A percentile compares a stretch with the other conserved stretches of the same genome.
phyloP scores from a whole-genome alignment of 345 rosid species.

The Clarkia xantiana region DNA sequence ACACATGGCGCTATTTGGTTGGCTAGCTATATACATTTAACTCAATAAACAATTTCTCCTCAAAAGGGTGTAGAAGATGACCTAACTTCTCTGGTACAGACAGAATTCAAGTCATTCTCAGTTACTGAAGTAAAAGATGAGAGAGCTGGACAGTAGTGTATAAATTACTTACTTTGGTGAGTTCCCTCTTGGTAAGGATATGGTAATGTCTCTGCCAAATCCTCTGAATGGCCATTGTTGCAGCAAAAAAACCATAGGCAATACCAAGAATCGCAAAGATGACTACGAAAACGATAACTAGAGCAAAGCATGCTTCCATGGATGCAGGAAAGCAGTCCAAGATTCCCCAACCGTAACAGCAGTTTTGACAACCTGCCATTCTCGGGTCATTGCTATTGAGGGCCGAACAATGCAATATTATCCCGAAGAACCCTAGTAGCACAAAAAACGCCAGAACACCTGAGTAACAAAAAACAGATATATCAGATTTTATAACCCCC shows the following conservation, averaged over 20 bases:
- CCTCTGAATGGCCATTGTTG: conserved; percentile 84
- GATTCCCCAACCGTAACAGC: conserved; percentile 97
- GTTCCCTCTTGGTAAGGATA: conserved; percentile 83
- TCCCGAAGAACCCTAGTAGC: conserved; percentile 76
- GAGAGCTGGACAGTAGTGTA: neutral
- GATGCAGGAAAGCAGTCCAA: conserved; percentile 95
- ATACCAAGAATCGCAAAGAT: conserved; percentile 81
- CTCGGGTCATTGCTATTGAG: conserved; percentile 64
- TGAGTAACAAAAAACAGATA: conserved; percentile 9
- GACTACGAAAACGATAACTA: conserved; percentile 69
- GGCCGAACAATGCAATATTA: conserved; percentile 75
- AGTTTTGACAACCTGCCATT: conserved; percentile 89
- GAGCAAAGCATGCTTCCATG: conserved; percentile 87
- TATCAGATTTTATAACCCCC: neutral
- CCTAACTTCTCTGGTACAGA: too few species aligned
- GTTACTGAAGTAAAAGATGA: too few species aligned
- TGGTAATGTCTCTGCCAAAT: conserved; percentile 97
- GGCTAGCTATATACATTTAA: too few species aligned
- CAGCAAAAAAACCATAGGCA: conserved; percentile 91
- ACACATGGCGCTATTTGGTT: too few species aligned
- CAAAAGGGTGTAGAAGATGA: too few species aligned
- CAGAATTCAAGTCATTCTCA: too few species aligned
- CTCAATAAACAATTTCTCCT: too few species aligned
- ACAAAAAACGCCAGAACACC: conserved; percentile 86
- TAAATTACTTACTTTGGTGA: conserved; percentile 39